Evolutionary conservation across 495 filamentous ascomycete genomes (phyloP), one percentile per base, ranked within the genome.

Genomic region (Talaromyces ruber): DNA sequence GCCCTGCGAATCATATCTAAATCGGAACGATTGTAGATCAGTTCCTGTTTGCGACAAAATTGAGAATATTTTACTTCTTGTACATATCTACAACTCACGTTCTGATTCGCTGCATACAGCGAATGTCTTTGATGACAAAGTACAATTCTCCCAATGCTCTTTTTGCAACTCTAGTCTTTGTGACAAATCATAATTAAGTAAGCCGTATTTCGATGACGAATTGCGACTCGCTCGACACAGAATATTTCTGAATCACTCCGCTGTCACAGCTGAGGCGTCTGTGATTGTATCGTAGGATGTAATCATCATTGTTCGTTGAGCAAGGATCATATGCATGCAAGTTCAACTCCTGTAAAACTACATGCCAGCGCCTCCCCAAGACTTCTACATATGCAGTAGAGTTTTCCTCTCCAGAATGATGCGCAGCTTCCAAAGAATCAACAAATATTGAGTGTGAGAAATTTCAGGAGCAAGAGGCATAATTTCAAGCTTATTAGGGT

Each of bases 11-110:
- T 47, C 43, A 47, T 47, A 47, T 9, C 64, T 39, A 74, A 78
- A 2, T 86, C 87, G 70, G 84, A 86, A 63, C 88, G 2, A 9
- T 16, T 39, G 34, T n/a, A 16, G 34, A 39, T 39, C 34, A 4
- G 12, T 14, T 5, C 34, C 0, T 4, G 14, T 16, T 39, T 39
- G 34, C 34, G 34, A n/a, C 30, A 34, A 34, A 39, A 11, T 12
- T 12, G 11, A 1, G 16, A 16, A 16, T 16, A 39, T 14, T 39
- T 39, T 14, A 39, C 12, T 39, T 39, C 34, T 39, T 39, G 34
- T 39, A 39, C 14, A 39, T 39, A n/a, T 16, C 34, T 16, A 39
- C 11, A 16, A 16, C 34, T 16, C 34, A 14, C 34, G 14, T 39
- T 39, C 34, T 39, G 14, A 39, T 39, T 39, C 34, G 34, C 9